A percentile compares a stretch with the other conserved stretches of the same genome.
phyloP scores from a whole-genome alignment of 1,284 basidiomycete species.

The Cryptococcus sp. region DNA sequence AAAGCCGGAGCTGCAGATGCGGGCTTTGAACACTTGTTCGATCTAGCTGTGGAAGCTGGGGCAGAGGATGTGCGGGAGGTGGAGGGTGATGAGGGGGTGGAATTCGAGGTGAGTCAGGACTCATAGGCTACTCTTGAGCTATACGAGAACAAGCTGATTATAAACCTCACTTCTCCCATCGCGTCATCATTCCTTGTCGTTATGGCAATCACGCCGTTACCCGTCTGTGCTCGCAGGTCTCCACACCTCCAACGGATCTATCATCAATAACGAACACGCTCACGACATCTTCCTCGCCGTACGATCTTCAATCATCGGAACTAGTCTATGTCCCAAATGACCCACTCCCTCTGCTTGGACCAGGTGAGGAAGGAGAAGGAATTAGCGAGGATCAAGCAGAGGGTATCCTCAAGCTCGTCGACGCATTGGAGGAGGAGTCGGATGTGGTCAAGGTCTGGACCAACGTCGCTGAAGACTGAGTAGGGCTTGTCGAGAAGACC shows the following conservation, averaged over 20 bases:
- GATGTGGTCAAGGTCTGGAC: slow-evolving; percentile 52
- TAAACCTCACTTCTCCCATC: background rate
- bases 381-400: slow-evolving; percentile 40
- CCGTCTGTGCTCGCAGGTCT: slow-evolving; percentile 24
- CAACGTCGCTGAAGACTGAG: slow-evolving; percentile 31
- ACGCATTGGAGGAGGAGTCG: slow-evolving; percentile 41
- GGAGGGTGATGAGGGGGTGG: slow-evolving; percentile 32
- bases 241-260: slow-evolving; percentile 36
- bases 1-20: slow-evolving; percentile 5
- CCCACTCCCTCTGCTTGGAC: slow-evolving; percentile 27
- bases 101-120: slow-evolving; percentile 11
- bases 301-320: slow-evolving; percentile 35
- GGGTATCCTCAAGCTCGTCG: slow-evolving; percentile 31
- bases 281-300: slow-evolving; percentile 23
- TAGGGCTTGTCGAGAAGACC: too few species aligned
- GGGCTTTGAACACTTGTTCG: slow-evolving; percentile 49
- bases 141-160: too few species aligned
- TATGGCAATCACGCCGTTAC: background rate
- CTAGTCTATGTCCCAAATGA: slow-evolving; percentile 41
- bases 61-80: slow-evolving; percentile 57
- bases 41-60: slow-evolving; percentile 50
- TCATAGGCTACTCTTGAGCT: too few species aligned
- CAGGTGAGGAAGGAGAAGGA: slow-evolving; percentile 29
- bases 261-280: slow-evolving; percentile 22
- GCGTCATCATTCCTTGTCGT: background rate